A percentile compares a stretch with the other conserved stretches of the same genome.
Conservation (phyloP, 495 filamentous ascomycete species). For the Xylaria palmicola region DNA sequence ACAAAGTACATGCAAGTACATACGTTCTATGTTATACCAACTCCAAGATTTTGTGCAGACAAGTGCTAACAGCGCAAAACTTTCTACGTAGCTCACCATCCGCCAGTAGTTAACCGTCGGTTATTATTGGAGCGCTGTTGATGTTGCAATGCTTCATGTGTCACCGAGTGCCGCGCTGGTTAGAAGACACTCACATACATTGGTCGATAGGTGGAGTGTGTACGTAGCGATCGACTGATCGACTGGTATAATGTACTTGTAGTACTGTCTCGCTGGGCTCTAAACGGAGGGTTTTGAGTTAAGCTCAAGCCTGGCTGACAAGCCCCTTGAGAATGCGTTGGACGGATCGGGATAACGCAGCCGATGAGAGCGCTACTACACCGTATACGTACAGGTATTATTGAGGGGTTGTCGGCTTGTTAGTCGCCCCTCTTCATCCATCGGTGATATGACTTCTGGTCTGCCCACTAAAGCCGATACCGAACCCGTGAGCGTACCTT, state of each 20-base stretch:
- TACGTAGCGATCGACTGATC: too few relatives aligned
- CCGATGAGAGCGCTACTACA: background rate
- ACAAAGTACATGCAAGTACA: too few relatives aligned
- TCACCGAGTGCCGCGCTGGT: too few relatives aligned
- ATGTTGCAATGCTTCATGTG: background rate
- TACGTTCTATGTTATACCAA: too few relatives aligned
- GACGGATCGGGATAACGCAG: conserved; percentile 6
- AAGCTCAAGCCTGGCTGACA: background rate
- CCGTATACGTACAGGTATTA: background rate
- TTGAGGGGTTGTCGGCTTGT: background rate
- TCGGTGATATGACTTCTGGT: background rate
- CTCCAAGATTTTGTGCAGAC: too few relatives aligned
- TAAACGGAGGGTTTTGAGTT: background rate
- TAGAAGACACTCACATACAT: too few relatives aligned
- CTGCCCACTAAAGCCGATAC: background rate
- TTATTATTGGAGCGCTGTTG: background rate
- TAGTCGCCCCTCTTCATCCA: background rate
- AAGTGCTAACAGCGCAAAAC: too few relatives aligned
- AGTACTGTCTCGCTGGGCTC: too few relatives aligned
- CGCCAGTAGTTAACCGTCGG: background rate
- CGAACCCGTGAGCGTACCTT: background rate
- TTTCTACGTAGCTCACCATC: background rate
- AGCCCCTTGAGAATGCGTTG: background rate
- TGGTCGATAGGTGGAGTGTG: too few relatives aligned
- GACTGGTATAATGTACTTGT: too few relatives aligned